Evolutionary conservation across 495 filamentous ascomycete genomes (phyloP), one percentile per base, ranked within the genome.

Genomic region (Astrothelium subdiscretum): DNA sequence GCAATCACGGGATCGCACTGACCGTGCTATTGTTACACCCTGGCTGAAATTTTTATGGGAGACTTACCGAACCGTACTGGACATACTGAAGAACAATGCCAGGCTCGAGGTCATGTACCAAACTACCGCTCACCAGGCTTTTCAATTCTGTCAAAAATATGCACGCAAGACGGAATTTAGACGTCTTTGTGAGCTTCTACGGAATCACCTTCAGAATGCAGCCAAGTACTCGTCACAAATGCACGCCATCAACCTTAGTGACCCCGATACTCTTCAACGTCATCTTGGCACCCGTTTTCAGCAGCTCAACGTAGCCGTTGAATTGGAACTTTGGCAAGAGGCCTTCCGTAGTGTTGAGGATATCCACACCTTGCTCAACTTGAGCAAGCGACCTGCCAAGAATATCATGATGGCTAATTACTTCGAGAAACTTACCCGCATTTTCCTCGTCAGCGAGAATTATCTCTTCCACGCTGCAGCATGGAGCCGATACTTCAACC

Each of bases 321-420:
- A 98, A 76, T 80, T 98, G 61, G 94, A 98, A 77, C 79, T 98
- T 51, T 98, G 94, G 95, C 94, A 98, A 76, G 94, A 98, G 78
- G 94, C 94, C 64, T 98, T 98, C 85, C 87, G 92, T 69, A 96
- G 91, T 71, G 91, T 98, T 59, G 94, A 98, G 75, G 94, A 98
- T 76, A 98, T 97, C 68, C 94, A 98, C 77, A 96, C 90, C n/a
- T 85, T 98, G 63, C 83, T 98, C 66, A 97, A 86, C 81, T 83
- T 97, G 64, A 97, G 94, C 89, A 98, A 98, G 83, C 89, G 92
- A 58, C 92, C 91, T 42, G 88, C 94, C n/a, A 97, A 97, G 86
- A 96, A 97, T 74, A 82, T 96, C 66, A 97, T 97, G 92, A 98
- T 98, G 94, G 94, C 95, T 74, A 98, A 97, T 78, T 98, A 98